Evolutionary conservation across 345 rosid genomes (phyloP).

Genomic region (Populus simonii): DNA sequence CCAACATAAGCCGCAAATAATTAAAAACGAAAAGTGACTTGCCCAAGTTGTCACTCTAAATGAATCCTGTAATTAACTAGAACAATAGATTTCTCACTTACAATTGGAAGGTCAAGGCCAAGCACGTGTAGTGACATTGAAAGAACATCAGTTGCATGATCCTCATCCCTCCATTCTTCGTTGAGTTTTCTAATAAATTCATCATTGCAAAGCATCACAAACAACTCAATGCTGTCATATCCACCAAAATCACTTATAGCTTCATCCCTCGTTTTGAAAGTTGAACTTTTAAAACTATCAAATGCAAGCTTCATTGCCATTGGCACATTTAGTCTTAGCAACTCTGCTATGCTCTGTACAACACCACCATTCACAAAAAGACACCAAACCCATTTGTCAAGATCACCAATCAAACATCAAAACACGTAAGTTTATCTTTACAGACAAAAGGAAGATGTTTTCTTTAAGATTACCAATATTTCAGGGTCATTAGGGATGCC

Average conservation of each 20-base stretch:
- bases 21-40: slow-evolving; percentile 9
- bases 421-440: neutral
- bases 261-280: slow-evolving; percentile 68
- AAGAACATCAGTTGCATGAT: slow-evolving; percentile 92
- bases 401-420: neutral
- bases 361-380: neutral
- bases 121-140: slow-evolving; percentile 89
- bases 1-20: slow-evolving; percentile 79
- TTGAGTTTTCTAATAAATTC: slow-evolving; percentile 80
- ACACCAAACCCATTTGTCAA: neutral
- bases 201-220: slow-evolving; percentile 80
- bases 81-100: slow-evolving; percentile 28
- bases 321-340: slow-evolving; percentile 81
- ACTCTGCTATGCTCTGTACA: slow-evolving; percentile 75
- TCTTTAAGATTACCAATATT: slow-evolving; percentile 46
- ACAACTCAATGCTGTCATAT: slow-evolving; percentile 67
- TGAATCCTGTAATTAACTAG: neutral
- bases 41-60: neutral
- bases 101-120: slow-evolving; percentile 62
- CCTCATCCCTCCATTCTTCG: slow-evolving; percentile 94
- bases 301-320: slow-evolving; percentile 78
- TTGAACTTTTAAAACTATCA: slow-evolving; percentile 55
- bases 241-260: slow-evolving; percentile 64
- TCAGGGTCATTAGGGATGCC: slow-evolving; percentile 82
- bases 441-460: neutral